A percentile compares a stretch with the other conserved stretches of the same genome.
Conservation (phyloP, 352 stramenopile genomes). For the Phytophthora chlamydospora region DNA sequence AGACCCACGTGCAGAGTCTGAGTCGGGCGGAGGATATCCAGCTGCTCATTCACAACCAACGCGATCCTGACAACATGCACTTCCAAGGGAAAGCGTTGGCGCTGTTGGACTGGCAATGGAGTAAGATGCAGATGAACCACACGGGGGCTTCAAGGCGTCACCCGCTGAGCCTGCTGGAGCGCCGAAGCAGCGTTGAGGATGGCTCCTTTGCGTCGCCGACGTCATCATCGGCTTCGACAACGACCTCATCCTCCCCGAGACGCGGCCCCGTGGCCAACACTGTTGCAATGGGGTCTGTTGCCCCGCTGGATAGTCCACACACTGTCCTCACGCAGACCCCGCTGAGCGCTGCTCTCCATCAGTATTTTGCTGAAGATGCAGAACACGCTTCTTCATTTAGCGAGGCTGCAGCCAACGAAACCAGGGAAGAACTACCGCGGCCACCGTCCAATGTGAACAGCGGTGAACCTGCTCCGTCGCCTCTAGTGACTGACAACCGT, state of each 20-base stretch:
- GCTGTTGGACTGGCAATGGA: conserved; percentile 87
- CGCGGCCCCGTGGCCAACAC: conserved; percentile 5
- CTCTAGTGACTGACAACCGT: conserved; percentile 1
- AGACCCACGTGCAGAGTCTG: conserved; percentile 62
- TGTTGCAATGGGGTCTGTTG: conserved; percentile 12
- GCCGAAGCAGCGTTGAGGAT: conserved; percentile 34
- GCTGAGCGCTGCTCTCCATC: conserved; percentile 57
- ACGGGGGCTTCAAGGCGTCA: conserved; percentile 10
- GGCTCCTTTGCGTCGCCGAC: conserved; percentile 22
- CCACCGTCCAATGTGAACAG: conserved; percentile 7
- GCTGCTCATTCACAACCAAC: conserved; percentile 82
- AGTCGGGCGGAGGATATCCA: conserved; percentile 85
- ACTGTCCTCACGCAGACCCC: conserved; percentile 59
- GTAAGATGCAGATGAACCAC: conserved; percentile 53
- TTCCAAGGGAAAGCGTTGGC: conserved; percentile 88
- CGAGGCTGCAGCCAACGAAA: conserved; percentile 16
- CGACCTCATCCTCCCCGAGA: conserved; percentile 20
- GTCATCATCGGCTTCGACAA: conserved; percentile 28
- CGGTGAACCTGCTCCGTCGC: conserved; percentile 9
- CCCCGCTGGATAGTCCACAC: conserved; percentile 41
- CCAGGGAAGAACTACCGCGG: conserved; percentile 6
- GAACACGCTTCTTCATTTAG: conserved; percentile 5
- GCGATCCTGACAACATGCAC: conserved; percentile 87
- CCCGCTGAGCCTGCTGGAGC: conserved; percentile 33
- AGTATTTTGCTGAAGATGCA: conserved; percentile 54